Evolutionary conservation across 345 rosid genomes (phyloP).

Genomic region (Salix exigua): DNA sequence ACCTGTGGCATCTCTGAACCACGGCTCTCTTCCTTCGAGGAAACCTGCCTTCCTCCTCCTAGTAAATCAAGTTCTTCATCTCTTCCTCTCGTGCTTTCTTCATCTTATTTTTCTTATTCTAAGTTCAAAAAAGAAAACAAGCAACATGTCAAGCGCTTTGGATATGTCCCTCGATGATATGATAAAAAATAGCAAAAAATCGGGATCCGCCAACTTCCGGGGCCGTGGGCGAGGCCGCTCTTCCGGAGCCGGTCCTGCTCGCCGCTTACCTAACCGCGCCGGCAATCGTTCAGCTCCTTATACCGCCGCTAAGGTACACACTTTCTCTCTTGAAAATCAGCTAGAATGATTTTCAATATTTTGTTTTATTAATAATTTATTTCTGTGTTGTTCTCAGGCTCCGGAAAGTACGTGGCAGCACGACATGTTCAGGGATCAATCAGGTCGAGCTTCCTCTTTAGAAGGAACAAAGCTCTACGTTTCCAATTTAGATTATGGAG

Average conservation of each 20-base stretch:
- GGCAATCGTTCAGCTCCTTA: slow-evolving; percentile 64
- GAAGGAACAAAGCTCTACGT: slow-evolving; percentile 95
- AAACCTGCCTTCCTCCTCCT: slow-evolving; percentile 1
- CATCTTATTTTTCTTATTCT: background rate
- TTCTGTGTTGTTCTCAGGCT: slow-evolving; percentile 38
- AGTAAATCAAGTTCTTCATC: background rate
- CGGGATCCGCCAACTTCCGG: slow-evolving; percentile 55
- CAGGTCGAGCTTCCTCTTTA: slow-evolving; percentile 54
- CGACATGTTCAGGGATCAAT: slow-evolving; percentile 67
- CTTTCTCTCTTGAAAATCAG: background rate
- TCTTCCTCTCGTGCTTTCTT: background rate
- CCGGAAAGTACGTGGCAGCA: slow-evolving; percentile 90
- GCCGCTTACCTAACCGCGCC: slow-evolving; percentile 62
- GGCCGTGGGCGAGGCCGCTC: slow-evolving; percentile 52
- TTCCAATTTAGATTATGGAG: slow-evolving; percentile 89
- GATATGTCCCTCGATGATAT: slow-evolving; percentile 97
- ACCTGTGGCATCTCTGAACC: background rate
- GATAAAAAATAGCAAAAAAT: slow-evolving; percentile 73
- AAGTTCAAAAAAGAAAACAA: too few species aligned
- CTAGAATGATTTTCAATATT: slow-evolving; percentile 19
- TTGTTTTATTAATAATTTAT: slow-evolving; percentile 23
- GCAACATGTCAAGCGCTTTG: slow-evolving; percentile 71
- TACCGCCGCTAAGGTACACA: slow-evolving; percentile 42
- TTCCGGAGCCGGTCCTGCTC: slow-evolving; percentile 62
- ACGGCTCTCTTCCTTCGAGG: background rate